Percentiles rank a stretch among this genome's conserved stretches.
Evolutionary conservation across 2,329 filamentous ascomycete species (phyloP).

Genomic region (Teratosphaeria destructans): DNA sequence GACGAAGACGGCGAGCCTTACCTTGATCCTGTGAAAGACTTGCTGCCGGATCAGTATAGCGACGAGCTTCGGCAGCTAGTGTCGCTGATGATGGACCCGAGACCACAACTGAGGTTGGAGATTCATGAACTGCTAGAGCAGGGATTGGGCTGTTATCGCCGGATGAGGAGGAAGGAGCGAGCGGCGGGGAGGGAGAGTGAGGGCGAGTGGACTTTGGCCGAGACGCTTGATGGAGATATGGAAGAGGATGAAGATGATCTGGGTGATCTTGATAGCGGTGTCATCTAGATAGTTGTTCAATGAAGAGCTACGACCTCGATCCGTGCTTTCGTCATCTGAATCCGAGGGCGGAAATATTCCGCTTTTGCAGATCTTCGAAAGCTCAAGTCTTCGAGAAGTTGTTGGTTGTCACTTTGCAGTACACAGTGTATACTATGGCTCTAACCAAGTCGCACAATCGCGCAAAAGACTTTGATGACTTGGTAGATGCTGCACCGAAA

Average conservation of each 20-base stretch:
- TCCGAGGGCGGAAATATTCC: not conserved
- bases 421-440: conserved; percentile 11
- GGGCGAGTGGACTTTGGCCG: not conserved
- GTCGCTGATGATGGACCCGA: not conserved
- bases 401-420: not conserved
- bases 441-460: conserved; percentile 18
- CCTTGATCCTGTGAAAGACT: not conserved
- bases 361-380: not conserved
- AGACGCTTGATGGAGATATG: not conserved
- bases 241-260: not conserved
- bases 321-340: not conserved
- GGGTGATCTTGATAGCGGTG: not conserved
- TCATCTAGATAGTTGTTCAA: not conserved
- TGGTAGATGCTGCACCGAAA: conserved; percentile 17
- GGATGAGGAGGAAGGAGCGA: not conserved
- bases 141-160: not conserved
- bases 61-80: not conserved
- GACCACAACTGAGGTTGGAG: not conserved
- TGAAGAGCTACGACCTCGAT: not conserved
- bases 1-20: not conserved
- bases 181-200: not conserved
- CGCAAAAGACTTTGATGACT: conserved; percentile 19
- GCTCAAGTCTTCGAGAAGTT: not conserved
- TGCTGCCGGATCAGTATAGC: not conserved
- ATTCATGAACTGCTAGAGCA: not conserved